A percentile compares a stretch with the other conserved stretches of the same genome.
Conservation (phyloP, 345 rosid species). For the Brassica nigra region DNA sequence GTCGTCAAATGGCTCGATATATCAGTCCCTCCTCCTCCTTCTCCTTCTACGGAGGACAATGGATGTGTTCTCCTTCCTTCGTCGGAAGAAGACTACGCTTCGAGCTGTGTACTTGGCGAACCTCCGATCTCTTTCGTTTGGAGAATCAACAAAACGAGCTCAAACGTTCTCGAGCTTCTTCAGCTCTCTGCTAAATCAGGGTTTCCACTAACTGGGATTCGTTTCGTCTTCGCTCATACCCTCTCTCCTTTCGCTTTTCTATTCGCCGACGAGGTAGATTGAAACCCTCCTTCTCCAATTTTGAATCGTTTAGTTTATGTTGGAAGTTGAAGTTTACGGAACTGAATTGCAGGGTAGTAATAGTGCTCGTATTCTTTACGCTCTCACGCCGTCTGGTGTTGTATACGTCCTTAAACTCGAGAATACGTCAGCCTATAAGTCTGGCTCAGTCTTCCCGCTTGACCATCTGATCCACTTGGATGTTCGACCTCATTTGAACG, state of each 20-base stretch:
- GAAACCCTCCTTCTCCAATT: background rate
- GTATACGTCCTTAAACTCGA: conserved; percentile 61
- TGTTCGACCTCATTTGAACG: conserved; percentile 44
- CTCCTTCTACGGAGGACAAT: conserved; percentile 16
- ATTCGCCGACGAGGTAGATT: conserved; percentile 49
- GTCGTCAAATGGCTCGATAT: conserved; percentile 69
- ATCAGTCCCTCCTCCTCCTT: conserved; percentile 46
- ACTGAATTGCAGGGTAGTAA: conserved; percentile 45
- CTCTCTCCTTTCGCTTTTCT: conserved; percentile 76
- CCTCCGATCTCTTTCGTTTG: conserved; percentile 53
- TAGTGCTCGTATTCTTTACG: conserved; percentile 50
- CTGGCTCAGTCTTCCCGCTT: conserved; percentile 50
- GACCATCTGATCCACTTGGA: conserved; percentile 55
- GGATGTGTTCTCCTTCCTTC: conserved; percentile 43
- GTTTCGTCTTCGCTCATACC: conserved; percentile 57
- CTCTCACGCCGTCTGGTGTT: conserved; percentile 64
- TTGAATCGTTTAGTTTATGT: background rate
- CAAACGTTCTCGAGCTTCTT: conserved; percentile 62
- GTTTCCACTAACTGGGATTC: conserved; percentile 58
- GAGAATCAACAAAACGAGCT: conserved; percentile 56
- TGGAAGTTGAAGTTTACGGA: conserved; percentile 14
- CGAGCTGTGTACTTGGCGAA: conserved; percentile 51
- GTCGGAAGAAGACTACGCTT: conserved; percentile 61
- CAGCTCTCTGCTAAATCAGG: conserved; percentile 56
- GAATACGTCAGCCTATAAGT: conserved; percentile 44